phyloP scores from a whole-genome alignment of 2,329 filamentous ascomycete genomes.

The Phoma herbarum region DNA sequence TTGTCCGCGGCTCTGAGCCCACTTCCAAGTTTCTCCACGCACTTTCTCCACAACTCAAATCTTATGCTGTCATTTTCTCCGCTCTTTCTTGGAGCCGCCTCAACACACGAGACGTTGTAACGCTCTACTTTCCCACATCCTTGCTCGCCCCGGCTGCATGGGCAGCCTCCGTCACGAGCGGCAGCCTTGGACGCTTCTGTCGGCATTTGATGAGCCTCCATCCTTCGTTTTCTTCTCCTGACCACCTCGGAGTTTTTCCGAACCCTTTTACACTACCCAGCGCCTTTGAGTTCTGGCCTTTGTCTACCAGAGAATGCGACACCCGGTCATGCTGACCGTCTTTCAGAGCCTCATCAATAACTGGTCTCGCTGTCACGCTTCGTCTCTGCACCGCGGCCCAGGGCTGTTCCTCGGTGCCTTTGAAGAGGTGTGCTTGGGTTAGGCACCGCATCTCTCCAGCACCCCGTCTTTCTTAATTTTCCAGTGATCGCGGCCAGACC shows the following conservation, averaged over 20 bases:
- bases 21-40: conserved; percentile 27
- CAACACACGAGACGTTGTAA: conserved; percentile 19
- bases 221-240: conserved; percentile 17
- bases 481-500: conserved; percentile 13
- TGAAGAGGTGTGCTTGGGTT: conserved; percentile 36
- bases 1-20: conserved; percentile 24
- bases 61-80: conserved; percentile 23
- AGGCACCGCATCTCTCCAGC: conserved; percentile 14
- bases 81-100: conserved; percentile 20
- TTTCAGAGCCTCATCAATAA: conserved; percentile 35
- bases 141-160: conserved; percentile 23
- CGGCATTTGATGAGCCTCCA: conserved; percentile 23
- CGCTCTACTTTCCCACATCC: conserved; percentile 27
- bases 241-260: conserved; percentile 19
- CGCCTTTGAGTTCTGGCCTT: conserved; percentile 11
- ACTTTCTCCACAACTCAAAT: conserved; percentile 24
- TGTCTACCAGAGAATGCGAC: conserved; percentile 27
- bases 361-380: conserved; percentile 33
- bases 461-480: neutral
- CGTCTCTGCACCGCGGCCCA: conserved; percentile 29
- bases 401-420: conserved; percentile 29
- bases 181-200: conserved; percentile 26
- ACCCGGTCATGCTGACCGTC: conserved; percentile 39
- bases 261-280: conserved; percentile 15
- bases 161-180: conserved; percentile 24